Conservation (phyloP, 768 basidiomycete genomes). For the Galerina marginata region DNA sequence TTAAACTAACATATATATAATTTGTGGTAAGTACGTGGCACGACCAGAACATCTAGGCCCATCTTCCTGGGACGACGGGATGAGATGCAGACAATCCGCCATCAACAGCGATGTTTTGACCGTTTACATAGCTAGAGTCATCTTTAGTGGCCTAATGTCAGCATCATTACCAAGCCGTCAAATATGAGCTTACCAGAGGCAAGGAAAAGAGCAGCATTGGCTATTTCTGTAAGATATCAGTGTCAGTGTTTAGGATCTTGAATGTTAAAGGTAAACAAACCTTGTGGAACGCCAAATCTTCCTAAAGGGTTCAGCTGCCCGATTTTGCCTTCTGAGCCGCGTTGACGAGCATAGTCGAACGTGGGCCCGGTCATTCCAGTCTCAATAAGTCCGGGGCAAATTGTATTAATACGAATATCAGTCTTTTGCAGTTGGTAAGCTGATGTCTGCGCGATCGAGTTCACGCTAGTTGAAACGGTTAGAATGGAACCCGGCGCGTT, state of each 20-base stretch:
- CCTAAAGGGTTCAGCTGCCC: conserved; percentile 87
- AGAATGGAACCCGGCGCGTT: not conserved
- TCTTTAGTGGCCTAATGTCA: conserved; percentile 47
- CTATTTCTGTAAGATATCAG: conserved; percentile 67
- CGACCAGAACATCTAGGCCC: conserved; percentile 45
- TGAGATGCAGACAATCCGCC: conserved; percentile 84
- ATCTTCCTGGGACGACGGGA: conserved; percentile 79
- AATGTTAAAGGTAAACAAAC: conserved; percentile 40
- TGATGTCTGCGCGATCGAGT: conserved; percentile 84
- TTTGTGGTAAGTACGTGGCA: too few relatives aligned
- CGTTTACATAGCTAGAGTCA: conserved; percentile 92
- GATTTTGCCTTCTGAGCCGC: conserved; percentile 76
- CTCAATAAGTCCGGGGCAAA: conserved; percentile 93
- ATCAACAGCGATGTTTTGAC: conserved; percentile 85
- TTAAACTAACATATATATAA: not conserved
- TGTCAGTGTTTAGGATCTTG: not conserved
- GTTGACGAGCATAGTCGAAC: conserved; percentile 78
- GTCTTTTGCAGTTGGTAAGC: conserved; percentile 81
- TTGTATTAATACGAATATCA: conserved; percentile 86
- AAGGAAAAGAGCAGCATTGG: conserved; percentile 82
- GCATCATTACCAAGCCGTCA: not conserved
- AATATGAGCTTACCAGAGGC: conserved; percentile 69
- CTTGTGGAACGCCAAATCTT: conserved; percentile 82
- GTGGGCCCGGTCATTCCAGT: conserved; percentile 87
- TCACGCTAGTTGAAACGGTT: conserved; percentile 60